Evolutionary conservation across 441 rosid genomes (phyloP).

Genomic region (Capsella rubella): DNA sequence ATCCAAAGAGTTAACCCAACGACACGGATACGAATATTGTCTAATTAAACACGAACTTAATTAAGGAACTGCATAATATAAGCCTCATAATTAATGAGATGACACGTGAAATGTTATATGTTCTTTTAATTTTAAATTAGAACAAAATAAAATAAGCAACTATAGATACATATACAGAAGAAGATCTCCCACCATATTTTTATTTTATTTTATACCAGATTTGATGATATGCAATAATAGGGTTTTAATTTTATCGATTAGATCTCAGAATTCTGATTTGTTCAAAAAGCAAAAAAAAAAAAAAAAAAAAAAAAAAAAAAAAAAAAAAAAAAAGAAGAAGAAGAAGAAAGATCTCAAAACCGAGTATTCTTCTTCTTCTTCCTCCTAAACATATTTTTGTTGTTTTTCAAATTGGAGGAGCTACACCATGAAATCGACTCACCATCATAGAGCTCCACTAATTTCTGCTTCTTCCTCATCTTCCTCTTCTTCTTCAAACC

Average conservation of each 20-base stretch:
- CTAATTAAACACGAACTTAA: too few species aligned
- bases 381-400: background rate
- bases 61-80: too few species aligned
- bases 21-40: too few species aligned
- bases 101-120: background rate
- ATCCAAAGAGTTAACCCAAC: too few species aligned
- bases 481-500: constrained; percentile 51
- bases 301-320: background rate
- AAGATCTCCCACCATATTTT: too few species aligned
- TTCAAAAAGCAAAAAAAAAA: background rate
- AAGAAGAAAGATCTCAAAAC: background rate
- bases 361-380: constrained; percentile 14
- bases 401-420: background rate
- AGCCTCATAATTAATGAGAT: background rate
- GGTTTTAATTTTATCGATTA: constrained; percentile 2
- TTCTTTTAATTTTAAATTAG: too few species aligned
- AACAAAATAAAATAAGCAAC: too few species aligned
- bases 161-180: too few species aligned
- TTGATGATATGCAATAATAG: background rate
- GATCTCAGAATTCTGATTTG: constrained; percentile 2
- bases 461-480: constrained; percentile 44
- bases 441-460: constrained; percentile 58
- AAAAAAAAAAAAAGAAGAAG: background rate
- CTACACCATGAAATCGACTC: constrained; percentile 62
- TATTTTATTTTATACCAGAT: too few species aligned